These are phyloP conservation scores for Lupinus albus DNA, from an alignment of 306 rosid species.

Conservation along the genomic window DNA sequence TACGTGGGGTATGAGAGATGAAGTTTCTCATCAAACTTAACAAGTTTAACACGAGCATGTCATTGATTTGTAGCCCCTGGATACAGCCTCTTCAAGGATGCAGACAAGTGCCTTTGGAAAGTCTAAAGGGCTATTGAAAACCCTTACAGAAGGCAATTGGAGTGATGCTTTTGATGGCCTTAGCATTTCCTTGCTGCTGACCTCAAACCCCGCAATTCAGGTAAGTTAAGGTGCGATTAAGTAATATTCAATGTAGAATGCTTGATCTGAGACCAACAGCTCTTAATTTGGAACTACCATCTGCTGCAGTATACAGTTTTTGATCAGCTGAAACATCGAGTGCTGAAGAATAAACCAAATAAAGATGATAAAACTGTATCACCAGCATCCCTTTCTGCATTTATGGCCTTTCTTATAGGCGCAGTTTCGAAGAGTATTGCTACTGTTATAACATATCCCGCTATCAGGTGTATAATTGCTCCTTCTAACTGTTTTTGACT, in stretches of 20 bases:
- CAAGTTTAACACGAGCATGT: slow-evolving; percentile 46
- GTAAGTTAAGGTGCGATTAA: slow-evolving; percentile 44
- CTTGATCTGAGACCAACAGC: slow-evolving; percentile 27
- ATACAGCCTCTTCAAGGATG: slow-evolving; percentile 97
- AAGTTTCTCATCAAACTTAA: slow-evolving; percentile 25
- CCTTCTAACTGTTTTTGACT: slow-evolving; percentile 37
- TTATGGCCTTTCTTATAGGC: slow-evolving; percentile 76
- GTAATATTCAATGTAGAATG: slow-evolving; percentile 21
- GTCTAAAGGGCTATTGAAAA: slow-evolving; percentile 82
- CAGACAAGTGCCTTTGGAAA: slow-evolving; percentile 96
- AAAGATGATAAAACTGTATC: slow-evolving; percentile 52
- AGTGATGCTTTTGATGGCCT: slow-evolving; percentile 95
- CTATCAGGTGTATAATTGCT: slow-evolving; percentile 71
- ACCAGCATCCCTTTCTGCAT: slow-evolving; percentile 83
- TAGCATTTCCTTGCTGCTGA: slow-evolving; percentile 83
- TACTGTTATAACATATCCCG: slow-evolving; percentile 88
- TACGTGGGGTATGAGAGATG: slow-evolving; percentile 25
- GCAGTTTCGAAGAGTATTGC: slow-evolving; percentile 89
- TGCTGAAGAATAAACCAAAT: slow-evolving; percentile 50
- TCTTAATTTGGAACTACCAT: slow-evolving; percentile 38
- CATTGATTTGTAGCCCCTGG: slow-evolving; percentile 82
- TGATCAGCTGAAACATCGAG: slow-evolving; percentile 85
- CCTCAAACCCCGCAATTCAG: slow-evolving; percentile 99
- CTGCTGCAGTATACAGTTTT: slow-evolving; percentile 84
- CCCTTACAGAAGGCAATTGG: slow-evolving; percentile 91